A percentile compares a stretch with the other conserved stretches of the same genome.
These are phyloP conservation scores for Scheffersomyces spartinae DNA, from an alignment of 805 yeast genomes.

Conservation along the genomic window DNA sequence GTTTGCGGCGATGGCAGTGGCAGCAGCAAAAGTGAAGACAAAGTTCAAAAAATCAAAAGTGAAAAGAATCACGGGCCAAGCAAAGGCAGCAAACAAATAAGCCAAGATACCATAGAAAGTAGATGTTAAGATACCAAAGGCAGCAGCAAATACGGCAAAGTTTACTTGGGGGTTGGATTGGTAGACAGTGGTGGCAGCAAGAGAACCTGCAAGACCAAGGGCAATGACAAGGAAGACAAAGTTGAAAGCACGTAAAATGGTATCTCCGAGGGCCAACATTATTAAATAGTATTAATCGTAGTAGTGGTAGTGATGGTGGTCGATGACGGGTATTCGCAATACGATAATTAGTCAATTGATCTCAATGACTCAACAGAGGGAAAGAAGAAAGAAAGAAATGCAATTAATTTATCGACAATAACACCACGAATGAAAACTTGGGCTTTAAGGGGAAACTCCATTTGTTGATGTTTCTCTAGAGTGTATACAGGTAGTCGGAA, in stretches of 20 bases:
- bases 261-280: constrained; percentile 66
- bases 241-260: constrained; percentile 61
- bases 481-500: too few relatives aligned
- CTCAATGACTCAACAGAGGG: too few relatives aligned
- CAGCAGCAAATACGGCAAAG: constrained; percentile 78
- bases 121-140: constrained; percentile 75
- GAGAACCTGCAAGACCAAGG: constrained; percentile 83
- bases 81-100: constrained; percentile 62
- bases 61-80: constrained; percentile 77
- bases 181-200: constrained; percentile 48
- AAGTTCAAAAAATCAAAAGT: constrained; percentile 76
- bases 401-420: too few relatives aligned
- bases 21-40: constrained; percentile 90
- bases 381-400: too few relatives aligned
- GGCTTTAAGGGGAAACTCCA: too few relatives aligned
- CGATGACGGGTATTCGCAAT: too few relatives aligned
- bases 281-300: too few relatives aligned
- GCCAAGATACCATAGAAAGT: constrained; percentile 72
- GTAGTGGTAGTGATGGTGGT: too few relatives aligned
- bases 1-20: constrained; percentile 87
- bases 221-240: constrained; percentile 66
- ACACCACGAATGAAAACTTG: too few relatives aligned
- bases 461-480: too few relatives aligned
- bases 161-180: constrained; percentile 72
- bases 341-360: too few relatives aligned